phyloP scores from a whole-genome alignment of 805 yeast species.

The Myxozyma mucilagina region DNA sequence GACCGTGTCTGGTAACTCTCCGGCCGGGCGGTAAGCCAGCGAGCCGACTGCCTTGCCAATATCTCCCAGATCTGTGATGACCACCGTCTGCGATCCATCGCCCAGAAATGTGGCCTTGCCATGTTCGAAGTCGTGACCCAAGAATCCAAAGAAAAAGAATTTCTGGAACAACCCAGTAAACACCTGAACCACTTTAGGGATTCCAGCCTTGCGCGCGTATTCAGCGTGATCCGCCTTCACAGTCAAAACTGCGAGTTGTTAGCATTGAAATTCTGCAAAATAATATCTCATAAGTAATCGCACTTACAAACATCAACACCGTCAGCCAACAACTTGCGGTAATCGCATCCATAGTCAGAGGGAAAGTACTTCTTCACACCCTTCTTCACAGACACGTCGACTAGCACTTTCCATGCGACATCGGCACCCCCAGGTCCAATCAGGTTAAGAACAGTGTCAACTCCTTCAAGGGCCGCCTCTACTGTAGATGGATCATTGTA shows the following conservation, averaged over 20 bases:
- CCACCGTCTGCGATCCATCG: conserved; percentile 23
- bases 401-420: conserved; percentile 44
- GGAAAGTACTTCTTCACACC: conserved; percentile 56
- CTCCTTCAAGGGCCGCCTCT: conserved; percentile 45
- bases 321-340: conserved; percentile 2
- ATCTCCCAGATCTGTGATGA: conserved; percentile 33
- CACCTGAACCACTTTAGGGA: conserved; percentile 34
- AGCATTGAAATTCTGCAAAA: neutral
- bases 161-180: conserved; percentile 32
- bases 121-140: conserved; percentile 14
- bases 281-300: too few species aligned
- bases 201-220: conserved; percentile 32
- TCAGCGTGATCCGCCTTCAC: conserved; percentile 25
- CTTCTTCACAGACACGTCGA: conserved; percentile 43
- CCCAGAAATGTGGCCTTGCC: conserved; percentile 27
- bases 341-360: conserved; percentile 59
- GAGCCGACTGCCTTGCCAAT: conserved; percentile 36
- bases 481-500: conserved; percentile 34
- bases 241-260: neutral
- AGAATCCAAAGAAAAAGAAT: conserved; percentile 18
- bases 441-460: conserved; percentile 55
- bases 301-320: conserved; percentile 5
- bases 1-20: conserved; percentile 33
- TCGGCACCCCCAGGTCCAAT: conserved; percentile 44
- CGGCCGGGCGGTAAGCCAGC: conserved; percentile 27